Percentiles rank a stretch among this genome's conserved stretches.
These are phyloP conservation scores for Phytophthora vignae DNA, from an alignment of 352 stramenopile species.

Conservation along the genomic window DNA sequence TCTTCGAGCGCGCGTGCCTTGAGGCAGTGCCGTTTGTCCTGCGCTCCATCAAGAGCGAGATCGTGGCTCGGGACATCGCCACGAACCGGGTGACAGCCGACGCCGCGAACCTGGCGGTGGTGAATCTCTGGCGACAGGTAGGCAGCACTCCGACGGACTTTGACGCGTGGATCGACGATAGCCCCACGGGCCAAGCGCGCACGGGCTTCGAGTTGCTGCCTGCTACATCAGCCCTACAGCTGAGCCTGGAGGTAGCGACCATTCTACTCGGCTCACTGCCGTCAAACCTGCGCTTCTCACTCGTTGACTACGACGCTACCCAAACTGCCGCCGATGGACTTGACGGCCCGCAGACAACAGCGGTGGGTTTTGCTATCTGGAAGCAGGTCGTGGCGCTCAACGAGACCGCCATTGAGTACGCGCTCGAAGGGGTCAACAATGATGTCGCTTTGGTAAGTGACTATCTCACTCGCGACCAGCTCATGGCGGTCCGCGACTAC, in stretches of 20 bases:
- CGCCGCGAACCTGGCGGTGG: conserved; percentile 51
- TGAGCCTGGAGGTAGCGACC: conserved; percentile 67
- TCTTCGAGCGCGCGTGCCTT: conserved; percentile 66
- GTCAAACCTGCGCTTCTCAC: conserved; percentile 71
- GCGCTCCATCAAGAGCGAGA: conserved; percentile 69
- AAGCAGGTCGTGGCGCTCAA: conserved; percentile 78
- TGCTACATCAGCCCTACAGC: conserved; percentile 37
- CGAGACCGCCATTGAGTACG: conserved; percentile 57
- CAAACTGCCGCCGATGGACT: conserved; percentile 30
- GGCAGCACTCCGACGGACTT: conserved; percentile 55
- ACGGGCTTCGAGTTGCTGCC: conserved; percentile 74
- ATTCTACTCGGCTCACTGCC: conserved; percentile 58
- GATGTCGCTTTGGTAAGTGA: conserved; percentile 58
- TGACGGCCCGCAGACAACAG: conserved; percentile 31
- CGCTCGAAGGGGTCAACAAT: conserved; percentile 69
- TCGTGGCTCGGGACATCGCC: conserved; percentile 56
- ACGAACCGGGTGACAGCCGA: conserved; percentile 47
- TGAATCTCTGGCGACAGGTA: conserved; percentile 60
- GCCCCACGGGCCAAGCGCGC: conserved; percentile 48
- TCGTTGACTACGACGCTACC: conserved; percentile 66
- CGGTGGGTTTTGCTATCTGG: conserved; percentile 76
- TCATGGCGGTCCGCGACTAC: conserved; percentile 69
- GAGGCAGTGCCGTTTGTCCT: conserved; percentile 69
- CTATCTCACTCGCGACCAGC: conserved; percentile 63
- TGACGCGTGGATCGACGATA: conserved; percentile 73